Evolutionary conservation across 164 flowering plant species (phyloP), one percentile per base, ranked within the genome.

Genomic region (Annona squamosa): DNA sequence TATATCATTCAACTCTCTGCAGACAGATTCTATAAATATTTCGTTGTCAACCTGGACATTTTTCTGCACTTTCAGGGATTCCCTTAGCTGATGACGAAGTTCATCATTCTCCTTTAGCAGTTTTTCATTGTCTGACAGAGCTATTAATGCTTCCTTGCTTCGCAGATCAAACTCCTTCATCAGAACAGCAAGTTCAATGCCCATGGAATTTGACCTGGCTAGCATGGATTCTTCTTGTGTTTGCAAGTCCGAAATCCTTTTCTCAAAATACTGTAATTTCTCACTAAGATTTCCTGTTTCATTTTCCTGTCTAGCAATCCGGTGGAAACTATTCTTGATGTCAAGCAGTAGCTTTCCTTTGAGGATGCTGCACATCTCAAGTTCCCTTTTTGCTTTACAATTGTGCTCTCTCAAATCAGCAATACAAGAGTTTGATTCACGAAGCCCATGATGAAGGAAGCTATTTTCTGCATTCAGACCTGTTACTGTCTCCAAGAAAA

Each of bases 381-480:
- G 94, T 80, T 91, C 96, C 71, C 73, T 83, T 78, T 79, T 87
- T 26, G 91, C 81, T 80, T 80, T 88, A 13, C 52, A 63, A 73
- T 89, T 93, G 59, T 84, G 89, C 75, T 93, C 89, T 78, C 86
- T 88, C 80, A 95, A 78, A 72, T 85, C 85, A 71, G 89, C 83
- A 17, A 91, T 80, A 16, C 79, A 48, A 18, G 93, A 78, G 74
- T 87, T 85, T 45, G 97, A 89, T 78, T 89, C 90, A 78, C 83
- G 75, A 56, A 91, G 77, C 7, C 93, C 97, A 82, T 86, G 90
- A 62, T 88, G 87, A 77, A 95, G 94, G 73, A 90, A 83, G 59
- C 97, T 86, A 77, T 93, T 95, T 79, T 95, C 98, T 69, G 88
- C 92, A 84, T 95, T 90, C 74, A 90, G 69, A 45, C 97, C 90